These are phyloP conservation scores for Crucihimalaya himalaica DNA, from an alignment of 345 rosid genomes.

Conservation along the genomic window DNA sequence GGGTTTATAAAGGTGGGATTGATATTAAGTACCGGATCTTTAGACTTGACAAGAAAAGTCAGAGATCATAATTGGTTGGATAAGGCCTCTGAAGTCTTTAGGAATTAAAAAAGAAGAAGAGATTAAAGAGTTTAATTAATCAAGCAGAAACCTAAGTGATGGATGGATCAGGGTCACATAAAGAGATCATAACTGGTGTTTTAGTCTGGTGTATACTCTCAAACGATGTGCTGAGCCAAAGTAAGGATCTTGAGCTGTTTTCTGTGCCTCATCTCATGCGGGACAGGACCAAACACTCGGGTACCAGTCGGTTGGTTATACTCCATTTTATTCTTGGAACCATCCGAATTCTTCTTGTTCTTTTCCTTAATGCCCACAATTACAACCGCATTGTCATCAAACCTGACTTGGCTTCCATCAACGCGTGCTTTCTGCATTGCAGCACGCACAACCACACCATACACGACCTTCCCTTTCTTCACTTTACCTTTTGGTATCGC, in stretches of 20 bases:
- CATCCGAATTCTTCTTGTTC: not conserved
- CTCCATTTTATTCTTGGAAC: not conserved
- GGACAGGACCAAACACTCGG: constrained; percentile 81
- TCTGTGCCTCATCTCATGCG: constrained; percentile 76
- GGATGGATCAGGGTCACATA: not conserved
- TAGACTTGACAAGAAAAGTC: no score
- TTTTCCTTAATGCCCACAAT: constrained; percentile 51
- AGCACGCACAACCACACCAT: constrained; percentile 80
- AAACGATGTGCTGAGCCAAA: constrained; percentile 72
- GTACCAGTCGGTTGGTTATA: constrained; percentile 67
- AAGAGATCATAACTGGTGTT: constrained; percentile 15
- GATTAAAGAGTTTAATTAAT: not conserved
- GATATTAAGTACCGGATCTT: no score
- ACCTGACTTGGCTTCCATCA: constrained; percentile 82
- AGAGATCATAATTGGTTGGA: not conserved
- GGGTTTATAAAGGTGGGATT: not conserved
- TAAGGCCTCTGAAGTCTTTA: not conserved
- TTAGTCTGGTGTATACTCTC: constrained; percentile 26
- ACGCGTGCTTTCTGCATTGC: constrained; percentile 72
- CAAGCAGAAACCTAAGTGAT: constrained; percentile 1
- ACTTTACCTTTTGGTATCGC: constrained; percentile 79
- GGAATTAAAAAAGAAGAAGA: not conserved
- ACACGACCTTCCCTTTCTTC: constrained; percentile 75
- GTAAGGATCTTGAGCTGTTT: constrained; percentile 80
- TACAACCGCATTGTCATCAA: constrained; percentile 87